Evolutionary conservation across 305 asterid species (phyloP).

Genomic region (Fraxinus angustifolia): DNA sequence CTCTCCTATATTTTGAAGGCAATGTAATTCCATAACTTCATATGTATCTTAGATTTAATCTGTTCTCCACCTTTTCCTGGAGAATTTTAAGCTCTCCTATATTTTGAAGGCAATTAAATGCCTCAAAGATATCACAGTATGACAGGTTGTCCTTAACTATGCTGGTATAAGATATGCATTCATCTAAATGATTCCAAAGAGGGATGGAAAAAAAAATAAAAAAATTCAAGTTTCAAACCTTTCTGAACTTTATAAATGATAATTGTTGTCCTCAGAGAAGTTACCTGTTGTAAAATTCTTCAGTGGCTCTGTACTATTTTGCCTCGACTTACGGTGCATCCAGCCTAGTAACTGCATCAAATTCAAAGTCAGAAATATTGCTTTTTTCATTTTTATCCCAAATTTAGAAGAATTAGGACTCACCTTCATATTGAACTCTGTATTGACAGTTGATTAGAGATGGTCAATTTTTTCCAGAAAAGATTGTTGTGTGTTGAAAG

Average conservation of each 20-base stretch:
- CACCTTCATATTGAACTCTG: constrained; percentile 62
- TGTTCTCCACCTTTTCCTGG: constrained; percentile 3
- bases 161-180: neutral
- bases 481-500: constrained; percentile 18
- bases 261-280: constrained; percentile 16
- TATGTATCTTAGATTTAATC: neutral
- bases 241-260: constrained; percentile 9
- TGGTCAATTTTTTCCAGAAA: constrained; percentile 19
- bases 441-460: constrained; percentile 27
- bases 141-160: neutral
- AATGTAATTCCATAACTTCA: constrained; percentile 1
- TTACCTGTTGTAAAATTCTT: constrained; percentile 53
- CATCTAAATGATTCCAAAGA: constrained; percentile 1
- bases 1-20: constrained; percentile 4
- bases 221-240: constrained; percentile 3
- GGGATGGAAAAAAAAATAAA: neutral
- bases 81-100: constrained; percentile 11
- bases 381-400: constrained; percentile 21
- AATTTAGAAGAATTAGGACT: constrained; percentile 29
- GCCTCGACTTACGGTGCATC: constrained; percentile 65
- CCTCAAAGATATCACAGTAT: neutral
- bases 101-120: constrained; percentile 5
- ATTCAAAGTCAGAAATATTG: constrained; percentile 30
- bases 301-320: constrained; percentile 40
- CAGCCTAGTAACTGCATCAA: constrained; percentile 72